Evolutionary conservation across 495 filamentous ascomycete species (phyloP), one percentile per base, ranked within the genome.

Genomic region (Aspergillus ostianus): DNA sequence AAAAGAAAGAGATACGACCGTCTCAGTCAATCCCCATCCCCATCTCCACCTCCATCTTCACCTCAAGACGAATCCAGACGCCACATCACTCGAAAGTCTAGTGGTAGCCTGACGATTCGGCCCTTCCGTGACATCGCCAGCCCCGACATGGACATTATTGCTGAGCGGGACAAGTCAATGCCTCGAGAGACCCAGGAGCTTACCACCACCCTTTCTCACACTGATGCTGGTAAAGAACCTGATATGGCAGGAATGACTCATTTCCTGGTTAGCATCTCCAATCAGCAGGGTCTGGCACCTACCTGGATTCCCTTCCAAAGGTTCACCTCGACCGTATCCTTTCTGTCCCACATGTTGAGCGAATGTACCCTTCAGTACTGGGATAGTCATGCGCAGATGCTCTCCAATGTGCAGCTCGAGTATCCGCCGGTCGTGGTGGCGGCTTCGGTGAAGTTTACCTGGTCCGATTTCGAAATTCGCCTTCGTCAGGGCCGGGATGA

Each of bases 261-360:
- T 12, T 70, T 67, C 56, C 53, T 67, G 15, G 56, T 67, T 6
- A 52, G 21, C 13, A 60, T 54, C n/a, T 58, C 27, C 45, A 26
- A 10, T 32, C 60, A 70, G 45, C 19, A 55, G 30, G 51, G 15
- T 8, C 59, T 52, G 52, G 41, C 53, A 20, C 55, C 60, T 4
- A 60, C 66, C 17, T 65, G 60, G 56, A 47, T 67, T 7, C 56
- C 60, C 9, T 70, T 60, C 54, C 47, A 60, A 19, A 41, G 49
- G 4, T 70, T 61, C 53, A 6, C 6, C 12, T 54, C 58, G 8
- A 17, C 61, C 2, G 21, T 23, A 9, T 32, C 56, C 0, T 70
- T 70, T 51, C 44, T 70, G 15, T 47, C 53, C 1, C 45, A 41
- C 2, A 63, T 70, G 61, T 50, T 52, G 9, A 19, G 56, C 26